Evolutionary conservation across 192 early-diverging fungal species (phyloP), one percentile per base, ranked within the genome.

Genomic region (Mortierella hygrophila): DNA sequence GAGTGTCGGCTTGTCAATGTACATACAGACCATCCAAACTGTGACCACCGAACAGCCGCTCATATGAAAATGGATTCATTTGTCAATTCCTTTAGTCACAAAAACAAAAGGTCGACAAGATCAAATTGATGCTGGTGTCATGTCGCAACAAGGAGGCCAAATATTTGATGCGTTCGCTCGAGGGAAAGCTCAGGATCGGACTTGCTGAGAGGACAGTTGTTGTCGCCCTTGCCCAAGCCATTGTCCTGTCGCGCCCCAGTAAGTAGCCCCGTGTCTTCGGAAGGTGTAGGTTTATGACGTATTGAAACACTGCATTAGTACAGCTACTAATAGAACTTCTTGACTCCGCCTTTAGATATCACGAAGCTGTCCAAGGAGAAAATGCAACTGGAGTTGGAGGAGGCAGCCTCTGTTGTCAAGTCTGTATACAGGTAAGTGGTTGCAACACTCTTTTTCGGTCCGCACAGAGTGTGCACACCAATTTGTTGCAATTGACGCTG

Each of bases 141-240:
- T 84, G 86, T 37, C 55, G 83, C 49, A 89, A 89, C 54, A 88
- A 89, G 69, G 90, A 91, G 69, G 81, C 79, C 55, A 91, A 79
- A n/a, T 81, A 76, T 40, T 63, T 89, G 55, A 72, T 70, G 88
- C 94, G 96, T 68, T 95, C 95, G 26, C 83, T 98, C 49, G 97
- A 98, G 85, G 99, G 98, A 55, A 97, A 98, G 80, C 90, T 99
- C 72, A 94, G 99, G 32, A 99, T 99, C 78, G 98, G 98, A 38
- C 88, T 99, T 35, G 99, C 98, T 2, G 98, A 99, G 87, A 93
- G 96, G 82, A 98, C 97, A 0, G 94, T 99, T 26, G 91, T 98
- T 44, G 92, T 93, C 16, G 93, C 97, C 18, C 92, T 99, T 37
- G 96, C 96, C n/a, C 95, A 98, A 40, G 95, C 98, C 0, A 91